Base-by-base conservation (phyloP, 257 asterid species). In the Gentiana dahurica region DNA sequence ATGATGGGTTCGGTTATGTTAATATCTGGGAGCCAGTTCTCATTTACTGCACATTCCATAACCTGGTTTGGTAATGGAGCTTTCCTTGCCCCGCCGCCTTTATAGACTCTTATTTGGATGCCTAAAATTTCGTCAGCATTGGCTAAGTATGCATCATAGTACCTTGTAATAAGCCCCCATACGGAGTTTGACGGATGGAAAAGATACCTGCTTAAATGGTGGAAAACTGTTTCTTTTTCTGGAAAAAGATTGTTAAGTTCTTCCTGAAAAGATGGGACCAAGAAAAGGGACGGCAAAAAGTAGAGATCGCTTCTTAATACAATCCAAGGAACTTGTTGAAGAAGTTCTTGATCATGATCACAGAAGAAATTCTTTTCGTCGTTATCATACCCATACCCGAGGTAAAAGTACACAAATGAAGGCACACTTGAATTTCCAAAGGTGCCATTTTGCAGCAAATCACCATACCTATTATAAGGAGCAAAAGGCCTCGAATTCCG, bases 301-400 rank as follows among this genome's bases (percentile, higher is more conserved):
- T 92, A 92, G 58, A 78, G 74, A 24, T 88, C 72, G 0, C 81
- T 62, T 73, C 71, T 83, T 73, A 88, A 59, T 34, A 88, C 44
- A 67, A 85, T 46, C 90, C 94, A 85, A 1, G 90, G 78, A 6
- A 68, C 58, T 41, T 77, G 72, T 39, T 80, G 69, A 55, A 81
- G 64, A 51, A 59, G 24, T 4, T 38, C 47, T 71, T 85, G 95
- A 36, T 88, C 85, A 59, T 72, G 74, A 57, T 78, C 80, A 44
- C 94, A 83, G 78, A 78, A 88, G 60, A 88, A 88, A 11, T 70
- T 78, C 64, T 83, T 72, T 56, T 88, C 95, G 8, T 66, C 65
- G 39, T 69, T 3, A 6, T 64, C 72, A 32, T 79, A 91, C 69
- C 85, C 91, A 53, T 82, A 87, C 52, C 70, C 84, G 15, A 87